Conservation (phyloP, 257 asterid genomes). For the Voacanga thouarsii region DNA sequence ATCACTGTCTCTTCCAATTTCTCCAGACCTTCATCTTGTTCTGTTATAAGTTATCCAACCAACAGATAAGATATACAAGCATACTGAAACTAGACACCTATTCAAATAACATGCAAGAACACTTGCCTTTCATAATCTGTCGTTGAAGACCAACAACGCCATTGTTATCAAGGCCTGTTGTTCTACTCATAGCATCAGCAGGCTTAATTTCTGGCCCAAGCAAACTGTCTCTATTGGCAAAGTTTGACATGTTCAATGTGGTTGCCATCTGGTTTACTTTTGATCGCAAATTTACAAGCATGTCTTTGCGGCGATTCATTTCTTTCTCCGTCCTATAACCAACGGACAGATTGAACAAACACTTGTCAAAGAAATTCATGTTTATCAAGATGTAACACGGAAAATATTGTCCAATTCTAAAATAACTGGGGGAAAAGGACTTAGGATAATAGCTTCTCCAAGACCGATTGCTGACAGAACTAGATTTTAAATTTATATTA, state of each 20-base stretch:
- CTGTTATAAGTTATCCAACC: slow-evolving; percentile 35
- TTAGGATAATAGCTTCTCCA: not conserved
- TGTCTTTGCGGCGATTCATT: slow-evolving; percentile 85
- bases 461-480: not conserved
- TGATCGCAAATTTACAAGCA: slow-evolving; percentile 60
- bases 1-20: slow-evolving; percentile 78
- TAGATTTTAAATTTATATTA: too few species aligned
- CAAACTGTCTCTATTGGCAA: slow-evolving; percentile 85
- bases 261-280: slow-evolving; percentile 88
- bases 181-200: slow-evolving; percentile 77
- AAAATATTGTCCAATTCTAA: not conserved
- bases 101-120: slow-evolving; percentile 3
- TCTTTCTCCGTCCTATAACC: slow-evolving; percentile 77
- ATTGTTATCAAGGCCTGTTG: slow-evolving; percentile 73
- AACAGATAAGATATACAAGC: slow-evolving; percentile 6
- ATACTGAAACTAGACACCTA: not conserved
- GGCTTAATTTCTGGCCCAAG: slow-evolving; percentile 93
- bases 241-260: slow-evolving; percentile 78
- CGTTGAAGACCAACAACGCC: slow-evolving; percentile 90
- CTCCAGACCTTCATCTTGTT: slow-evolving; percentile 95
- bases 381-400: not conserved
- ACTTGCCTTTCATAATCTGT: slow-evolving; percentile 86
- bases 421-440: not conserved
- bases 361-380: not conserved
- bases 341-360: slow-evolving; percentile 14